Conservation (phyloP, 768 basidiomycete genomes). For the Cantharellus cinnabarinus region DNA sequence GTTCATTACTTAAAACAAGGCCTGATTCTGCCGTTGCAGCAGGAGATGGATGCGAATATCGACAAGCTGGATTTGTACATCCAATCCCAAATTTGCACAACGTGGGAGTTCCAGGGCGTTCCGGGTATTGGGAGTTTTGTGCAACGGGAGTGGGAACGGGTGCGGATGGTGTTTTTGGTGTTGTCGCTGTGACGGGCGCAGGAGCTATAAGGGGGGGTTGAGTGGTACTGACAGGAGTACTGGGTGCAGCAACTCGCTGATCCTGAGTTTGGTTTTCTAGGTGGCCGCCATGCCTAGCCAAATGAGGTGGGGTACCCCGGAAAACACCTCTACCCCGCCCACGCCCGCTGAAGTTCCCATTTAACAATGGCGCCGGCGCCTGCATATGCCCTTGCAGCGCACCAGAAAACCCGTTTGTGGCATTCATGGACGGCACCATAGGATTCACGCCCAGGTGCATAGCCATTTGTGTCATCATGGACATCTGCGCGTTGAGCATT, state of each 20-base stretch:
- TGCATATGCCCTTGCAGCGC: neutral
- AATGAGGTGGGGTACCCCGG: slow-evolving; percentile 10
- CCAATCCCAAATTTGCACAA: slow-evolving; percentile 87
- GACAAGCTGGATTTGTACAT: slow-evolving; percentile 76
- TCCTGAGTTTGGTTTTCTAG: slow-evolving; percentile 12
- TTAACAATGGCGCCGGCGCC: slow-evolving; percentile 8
- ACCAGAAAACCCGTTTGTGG: neutral
- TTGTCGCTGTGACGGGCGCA: slow-evolving; percentile 6
- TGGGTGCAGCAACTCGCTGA: slow-evolving; percentile 1
- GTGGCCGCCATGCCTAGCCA: neutral
- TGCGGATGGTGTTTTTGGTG: slow-evolving; percentile 10
- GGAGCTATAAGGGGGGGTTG: slow-evolving; percentile 10
- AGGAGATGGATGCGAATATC: slow-evolving; percentile 91
- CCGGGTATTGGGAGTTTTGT: slow-evolving; percentile 15
- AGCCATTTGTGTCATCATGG: slow-evolving; percentile 85
- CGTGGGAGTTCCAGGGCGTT: slow-evolving; percentile 67
- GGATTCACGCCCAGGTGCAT: slow-evolving; percentile 52
- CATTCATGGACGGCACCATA: slow-evolving; percentile 32
- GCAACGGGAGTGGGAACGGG: slow-evolving; percentile 10
- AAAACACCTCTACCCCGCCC: slow-evolving; percentile 11
- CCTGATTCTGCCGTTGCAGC: slow-evolving; percentile 90
- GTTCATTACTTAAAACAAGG: slow-evolving; percentile 81
- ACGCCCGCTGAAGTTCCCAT: slow-evolving; percentile 16
- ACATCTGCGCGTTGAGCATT: slow-evolving; percentile 84
- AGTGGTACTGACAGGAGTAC: neutral